Evolutionary conservation across 2,329 filamentous ascomycete genomes (phyloP), one percentile per base, ranked within the genome.

Genomic region (Clonostachys rosea): DNA sequence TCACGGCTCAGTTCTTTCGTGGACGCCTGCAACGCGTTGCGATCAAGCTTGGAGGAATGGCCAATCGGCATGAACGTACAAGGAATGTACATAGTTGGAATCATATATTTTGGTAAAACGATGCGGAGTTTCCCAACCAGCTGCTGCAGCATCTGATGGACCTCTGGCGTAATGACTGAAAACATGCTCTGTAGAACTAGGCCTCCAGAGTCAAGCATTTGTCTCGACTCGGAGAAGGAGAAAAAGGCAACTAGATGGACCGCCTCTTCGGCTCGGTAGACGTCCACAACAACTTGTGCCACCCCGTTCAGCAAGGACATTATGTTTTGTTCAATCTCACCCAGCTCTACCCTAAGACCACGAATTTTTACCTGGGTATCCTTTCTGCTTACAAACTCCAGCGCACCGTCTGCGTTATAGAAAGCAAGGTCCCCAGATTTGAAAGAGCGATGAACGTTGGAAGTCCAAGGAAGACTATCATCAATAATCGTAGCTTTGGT

Each of bases 261-360:
- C 11, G 30, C 40, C 6, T 30, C 34, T 20, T 43, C 46, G 33
- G 13, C 35, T 11, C 16, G n/a, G 6, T 52, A 45, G 20, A 53
- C 42, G 9, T 52, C 51, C 6, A 45, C 51, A 5, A 39, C 49
- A 17, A 51, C 44, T 10, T 41, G 18, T n/a, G 41, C 34, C 2
- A 45, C 49, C 17, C 42, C 30, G 3, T 40, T 34, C 8, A 50
- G 13, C 18, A 16, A 34, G 24, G 24, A 18, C 14, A 35, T n/a
- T 17, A 45, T 42, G 12, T 47, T 18, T 34, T 50, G 33, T 40
- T 52, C 50, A 40, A 52, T 34, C 30, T 52, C 50, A 12, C 43
- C 49, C 10, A 74, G 61, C 59, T 74, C 80, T 48, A 76, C 63
- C 47, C 75, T 57, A 46, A 70, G 78, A 42, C 80, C 81, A 34